A percentile compares a stretch with the other conserved stretches of the same genome.
These are phyloP conservation scores for Endocarpon pusillum DNA, from an alignment of 495 filamentous ascomycete species.

Conservation along the genomic window DNA sequence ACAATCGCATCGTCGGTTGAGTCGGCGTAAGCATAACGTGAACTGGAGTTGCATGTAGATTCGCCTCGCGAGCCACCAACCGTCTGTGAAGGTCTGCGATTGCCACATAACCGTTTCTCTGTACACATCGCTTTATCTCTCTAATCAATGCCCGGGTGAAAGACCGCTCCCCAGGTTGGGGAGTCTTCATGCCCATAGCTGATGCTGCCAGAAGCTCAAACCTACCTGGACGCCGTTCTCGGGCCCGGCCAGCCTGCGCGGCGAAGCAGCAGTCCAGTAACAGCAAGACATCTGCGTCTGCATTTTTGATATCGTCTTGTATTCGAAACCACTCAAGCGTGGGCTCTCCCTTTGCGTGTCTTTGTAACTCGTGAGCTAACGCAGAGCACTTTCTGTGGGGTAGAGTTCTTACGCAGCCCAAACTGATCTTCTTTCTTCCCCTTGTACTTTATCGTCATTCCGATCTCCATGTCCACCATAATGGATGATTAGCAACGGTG, in stretches of 20 bases:
- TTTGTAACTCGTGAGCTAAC: not conserved
- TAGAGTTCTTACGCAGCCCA: not conserved
- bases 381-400: not conserved
- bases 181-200: not conserved
- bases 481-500: slow-evolving; percentile 1
- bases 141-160: not conserved
- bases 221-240: not conserved
- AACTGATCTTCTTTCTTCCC: not conserved
- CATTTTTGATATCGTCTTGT: not conserved
- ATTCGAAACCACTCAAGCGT: not conserved
- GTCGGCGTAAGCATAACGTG: not conserved
- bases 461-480: not conserved
- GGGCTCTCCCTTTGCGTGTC: not conserved
- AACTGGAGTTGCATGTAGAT: not conserved
- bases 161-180: not conserved
- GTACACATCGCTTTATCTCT: not conserved
- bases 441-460: not conserved
- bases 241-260: not conserved
- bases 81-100: not conserved
- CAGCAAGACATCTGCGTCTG: slow-evolving; percentile 1
- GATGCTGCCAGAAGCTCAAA: not conserved
- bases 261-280: slow-evolving; percentile 1
- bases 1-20: too few species aligned
- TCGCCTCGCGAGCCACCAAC: not conserved
- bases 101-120: not conserved